Evolutionary conservation across 805 yeast genomes (phyloP).

Genomic region (Saturnispora besseyi): DNA sequence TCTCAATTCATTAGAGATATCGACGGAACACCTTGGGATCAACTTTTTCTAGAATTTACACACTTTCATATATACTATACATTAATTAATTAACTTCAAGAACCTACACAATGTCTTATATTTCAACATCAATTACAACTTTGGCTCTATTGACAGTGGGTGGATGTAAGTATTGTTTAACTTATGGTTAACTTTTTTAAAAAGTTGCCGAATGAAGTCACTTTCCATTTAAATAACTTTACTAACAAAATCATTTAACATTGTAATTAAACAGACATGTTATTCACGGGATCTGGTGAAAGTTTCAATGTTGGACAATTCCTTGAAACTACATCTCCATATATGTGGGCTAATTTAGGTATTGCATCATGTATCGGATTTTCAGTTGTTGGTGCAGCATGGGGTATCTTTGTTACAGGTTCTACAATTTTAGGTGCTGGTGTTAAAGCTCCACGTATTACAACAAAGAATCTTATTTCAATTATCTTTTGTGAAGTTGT

Average conservation of each 20-base stretch:
- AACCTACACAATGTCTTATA: constrained; percentile 5
- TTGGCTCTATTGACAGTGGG: constrained; percentile 12
- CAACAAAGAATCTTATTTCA: constrained; percentile 91
- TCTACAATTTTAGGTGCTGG: constrained; percentile 95
- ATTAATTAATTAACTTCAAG: neutral
- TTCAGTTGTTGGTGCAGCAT: constrained; percentile 95
- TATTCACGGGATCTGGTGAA: constrained; percentile 90
- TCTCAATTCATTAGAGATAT: too few species aligned
- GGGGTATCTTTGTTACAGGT: constrained; percentile 98
- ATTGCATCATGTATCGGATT: constrained; percentile 87
- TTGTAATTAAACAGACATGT: constrained; percentile 32
- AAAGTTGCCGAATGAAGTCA: constrained; percentile 33
- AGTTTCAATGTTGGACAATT: constrained; percentile 86
- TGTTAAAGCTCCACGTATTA: constrained; percentile 93
- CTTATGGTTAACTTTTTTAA: constrained; percentile 72
- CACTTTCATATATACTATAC: neutral
- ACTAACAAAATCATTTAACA: neutral
- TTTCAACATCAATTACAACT: constrained; percentile 10
- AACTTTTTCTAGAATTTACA: too few species aligned
- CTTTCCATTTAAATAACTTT: neutral
- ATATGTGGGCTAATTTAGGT: constrained; percentile 94
- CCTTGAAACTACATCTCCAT: constrained; percentile 79
- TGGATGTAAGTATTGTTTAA: constrained; percentile 65
- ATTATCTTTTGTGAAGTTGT: constrained; percentile 99
- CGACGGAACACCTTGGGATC: too few species aligned